Percentiles rank a stretch among this genome's conserved stretches.
Evolutionary conservation across 2,329 filamentous ascomycete species (phyloP).

Genomic region (Cercospora zeae-maydis): DNA sequence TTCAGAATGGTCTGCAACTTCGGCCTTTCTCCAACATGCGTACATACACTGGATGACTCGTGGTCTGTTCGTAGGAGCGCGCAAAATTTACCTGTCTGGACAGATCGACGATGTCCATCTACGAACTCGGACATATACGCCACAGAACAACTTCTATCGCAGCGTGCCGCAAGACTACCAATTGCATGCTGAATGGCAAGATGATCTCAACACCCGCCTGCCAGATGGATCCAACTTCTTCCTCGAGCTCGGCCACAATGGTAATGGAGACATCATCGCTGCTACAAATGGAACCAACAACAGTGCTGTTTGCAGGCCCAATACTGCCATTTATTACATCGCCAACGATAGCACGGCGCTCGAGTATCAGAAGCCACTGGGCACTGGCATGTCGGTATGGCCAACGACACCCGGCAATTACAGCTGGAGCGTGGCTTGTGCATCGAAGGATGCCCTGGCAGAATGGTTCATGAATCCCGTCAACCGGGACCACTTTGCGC

Average conservation of each 20-base stretch:
- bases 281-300: conserved; percentile 3
- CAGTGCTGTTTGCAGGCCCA: conserved; percentile 1
- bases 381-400: conserved; percentile 6
- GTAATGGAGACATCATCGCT: conserved; percentile 12
- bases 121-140: conserved; percentile 6
- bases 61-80: conserved; percentile 10
- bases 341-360: not conserved
- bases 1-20: conserved; percentile 13
- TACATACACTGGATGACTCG: conserved; percentile 16
- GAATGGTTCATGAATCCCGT: conserved; percentile 7
- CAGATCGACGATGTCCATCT: conserved; percentile 15
- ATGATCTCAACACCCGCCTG: conserved; percentile 1
- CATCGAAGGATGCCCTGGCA: conserved; percentile 2
- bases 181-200: conserved; percentile 11
- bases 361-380: conserved; percentile 11
- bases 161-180: conserved; percentile 9
- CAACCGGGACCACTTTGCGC: conserved; percentile 9
- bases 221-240: conserved; percentile 7
- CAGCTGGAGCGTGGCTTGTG: conserved; percentile 5
- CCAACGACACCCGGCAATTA: conserved; percentile 2
- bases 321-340: conserved; percentile 12
- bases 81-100: conserved; percentile 1
- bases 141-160: conserved; percentile 7
- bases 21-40: conserved; percentile 6
- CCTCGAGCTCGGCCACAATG: conserved; percentile 13